These are phyloP conservation scores for Cerrena zonata DNA, from an alignment of 1,284 basidiomycete genomes.

Conservation along the genomic window DNA sequence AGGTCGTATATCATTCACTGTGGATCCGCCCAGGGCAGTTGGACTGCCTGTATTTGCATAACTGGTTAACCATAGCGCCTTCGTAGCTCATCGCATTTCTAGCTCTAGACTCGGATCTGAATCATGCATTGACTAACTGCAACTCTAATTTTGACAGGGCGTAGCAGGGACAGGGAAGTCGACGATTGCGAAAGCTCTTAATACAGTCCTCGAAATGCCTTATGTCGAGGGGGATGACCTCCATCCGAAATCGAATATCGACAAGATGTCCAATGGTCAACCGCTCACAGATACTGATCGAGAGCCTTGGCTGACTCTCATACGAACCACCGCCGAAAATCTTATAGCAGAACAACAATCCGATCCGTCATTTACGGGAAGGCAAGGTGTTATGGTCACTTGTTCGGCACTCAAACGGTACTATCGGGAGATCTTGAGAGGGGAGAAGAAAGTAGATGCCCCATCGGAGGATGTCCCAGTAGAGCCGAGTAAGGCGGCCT, in stretches of 20 bases:
- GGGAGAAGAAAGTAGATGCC: conserved; percentile 29
- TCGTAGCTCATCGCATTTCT: background rate
- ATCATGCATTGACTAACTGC: too few species aligned
- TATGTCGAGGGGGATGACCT: conserved; percentile 90
- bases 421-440: conserved; percentile 81
- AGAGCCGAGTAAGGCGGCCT: conserved; percentile 15
- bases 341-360: conserved; percentile 23
- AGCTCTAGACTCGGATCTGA: too few species aligned
- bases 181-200: conserved; percentile 70
- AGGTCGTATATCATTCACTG: too few species aligned
- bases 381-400: conserved; percentile 65
- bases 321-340: conserved; percentile 62
- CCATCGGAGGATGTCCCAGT: conserved; percentile 23
- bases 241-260: conserved; percentile 77
- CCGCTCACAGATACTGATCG: conserved; percentile 81
- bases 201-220: conserved; percentile 55
- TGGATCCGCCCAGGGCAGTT: too few species aligned
- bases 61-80: background rate
- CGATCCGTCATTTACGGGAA: background rate
- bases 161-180: conserved; percentile 85
- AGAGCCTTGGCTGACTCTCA: conserved; percentile 76
- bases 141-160: conserved; percentile 41
- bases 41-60: too few species aligned
- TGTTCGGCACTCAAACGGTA: conserved; percentile 81
- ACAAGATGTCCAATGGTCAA: conserved; percentile 81